A percentile compares a stretch with the other conserved stretches of the same genome.
Conservation (phyloP, 2,329 filamentous ascomycete species). For the Fusarium sp. region DNA sequence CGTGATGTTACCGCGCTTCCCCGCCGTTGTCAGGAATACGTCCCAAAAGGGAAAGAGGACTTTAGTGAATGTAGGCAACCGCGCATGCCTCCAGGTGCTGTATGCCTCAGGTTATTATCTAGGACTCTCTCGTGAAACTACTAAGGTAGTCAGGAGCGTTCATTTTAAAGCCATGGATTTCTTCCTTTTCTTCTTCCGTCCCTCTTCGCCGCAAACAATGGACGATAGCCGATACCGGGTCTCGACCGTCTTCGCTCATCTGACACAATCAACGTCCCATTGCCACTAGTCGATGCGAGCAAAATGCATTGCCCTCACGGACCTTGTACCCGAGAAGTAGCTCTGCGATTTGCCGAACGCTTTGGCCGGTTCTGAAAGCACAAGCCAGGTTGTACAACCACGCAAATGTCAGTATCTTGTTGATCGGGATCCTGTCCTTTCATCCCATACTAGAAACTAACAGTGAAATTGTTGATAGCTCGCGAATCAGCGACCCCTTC, state of each 20-base stretch:
- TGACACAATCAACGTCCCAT: conserved; percentile 10
- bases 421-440: background rate
- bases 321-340: conserved; percentile 8
- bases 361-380: background rate
- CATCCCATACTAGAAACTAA: background rate
- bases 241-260: background rate
- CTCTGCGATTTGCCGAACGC: background rate
- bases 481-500: background rate
- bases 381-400: background rate
- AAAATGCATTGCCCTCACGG: conserved; percentile 10
- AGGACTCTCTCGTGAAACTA: conserved; percentile 27
- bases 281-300: conserved; percentile 18
- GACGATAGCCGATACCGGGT: background rate
- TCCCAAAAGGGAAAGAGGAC: conserved; percentile 41
- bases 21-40: conserved; percentile 10
- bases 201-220: background rate
- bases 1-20: background rate
- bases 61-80: conserved; percentile 33
- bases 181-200: conserved; percentile 2
- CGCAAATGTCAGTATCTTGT: background rate
- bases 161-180: background rate
- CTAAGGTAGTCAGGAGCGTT: conserved; percentile 9
- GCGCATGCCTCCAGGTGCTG: conserved; percentile 9
- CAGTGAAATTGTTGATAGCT: background rate
- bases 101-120: conserved; percentile 40